A percentile compares a stretch with the other conserved stretches of the same genome.
Conservation (phyloP, 495 filamentous ascomycete species). For the Daldinia vernicosa region DNA sequence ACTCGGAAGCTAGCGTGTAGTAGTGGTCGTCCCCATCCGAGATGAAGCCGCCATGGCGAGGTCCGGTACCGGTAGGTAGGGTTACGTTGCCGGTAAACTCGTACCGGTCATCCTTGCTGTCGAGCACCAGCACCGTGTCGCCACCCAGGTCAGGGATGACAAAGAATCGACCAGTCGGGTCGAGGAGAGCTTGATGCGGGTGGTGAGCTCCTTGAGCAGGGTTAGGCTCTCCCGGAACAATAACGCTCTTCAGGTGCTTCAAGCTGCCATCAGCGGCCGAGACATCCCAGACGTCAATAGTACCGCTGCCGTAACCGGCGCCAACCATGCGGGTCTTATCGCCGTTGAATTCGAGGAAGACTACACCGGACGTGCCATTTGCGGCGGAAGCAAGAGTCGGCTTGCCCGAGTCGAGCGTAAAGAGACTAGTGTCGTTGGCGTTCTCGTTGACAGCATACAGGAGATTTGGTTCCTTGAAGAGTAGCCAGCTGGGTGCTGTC, state of each 20-base stretch:
- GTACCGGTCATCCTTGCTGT: slow-evolving; percentile 38
- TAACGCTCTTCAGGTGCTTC: slow-evolving; percentile 38
- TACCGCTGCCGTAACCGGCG: slow-evolving; percentile 40
- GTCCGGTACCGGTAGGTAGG: slow-evolving; percentile 42
- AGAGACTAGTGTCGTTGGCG: slow-evolving; percentile 36
- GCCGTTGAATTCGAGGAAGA: slow-evolving; percentile 47
- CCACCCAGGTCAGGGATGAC: slow-evolving; percentile 47
- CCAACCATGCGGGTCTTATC: slow-evolving; percentile 46
- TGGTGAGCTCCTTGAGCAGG: slow-evolving; percentile 38
- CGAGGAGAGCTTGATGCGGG: slow-evolving; percentile 49
- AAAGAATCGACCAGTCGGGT: slow-evolving; percentile 48
- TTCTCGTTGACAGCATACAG: slow-evolving; percentile 49
- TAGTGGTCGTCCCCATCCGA: slow-evolving; percentile 35
- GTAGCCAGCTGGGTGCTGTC: slow-evolving; percentile 47
- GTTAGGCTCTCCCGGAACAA: slow-evolving; percentile 33
- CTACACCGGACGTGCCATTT: slow-evolving; percentile 45
- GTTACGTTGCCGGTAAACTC: slow-evolving; percentile 34
- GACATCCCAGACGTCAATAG: slow-evolving; percentile 48
- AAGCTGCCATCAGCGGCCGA: slow-evolving; percentile 28
- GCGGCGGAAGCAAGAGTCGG: slow-evolving; percentile 21
- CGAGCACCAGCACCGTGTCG: slow-evolving; percentile 46
- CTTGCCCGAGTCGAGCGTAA: slow-evolving; percentile 34
- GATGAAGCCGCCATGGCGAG: slow-evolving; percentile 50
- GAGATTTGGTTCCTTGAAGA: slow-evolving; percentile 37
- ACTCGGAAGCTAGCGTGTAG: slow-evolving; percentile 46